phyloP scores from a whole-genome alignment of 495 filamentous ascomycete species.

The Hyaloscypha variabilis region DNA sequence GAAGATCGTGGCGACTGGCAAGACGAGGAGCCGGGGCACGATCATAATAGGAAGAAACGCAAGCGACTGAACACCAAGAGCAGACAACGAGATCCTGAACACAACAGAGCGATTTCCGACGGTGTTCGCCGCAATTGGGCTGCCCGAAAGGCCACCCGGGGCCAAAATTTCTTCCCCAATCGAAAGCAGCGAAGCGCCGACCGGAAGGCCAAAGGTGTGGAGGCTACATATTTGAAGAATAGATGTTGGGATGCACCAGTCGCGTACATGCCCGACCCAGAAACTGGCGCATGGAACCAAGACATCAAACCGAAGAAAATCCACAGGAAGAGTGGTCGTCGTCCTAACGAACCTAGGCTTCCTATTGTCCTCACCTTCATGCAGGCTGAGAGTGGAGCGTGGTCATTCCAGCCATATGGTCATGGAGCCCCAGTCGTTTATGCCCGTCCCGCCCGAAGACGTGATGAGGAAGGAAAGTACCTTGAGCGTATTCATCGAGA shows the following conservation, averaged over 20 bases:
- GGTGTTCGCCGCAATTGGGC: constrained; percentile 22
- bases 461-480: constrained; percentile 21
- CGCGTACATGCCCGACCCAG: constrained; percentile 23
- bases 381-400: constrained; percentile 27
- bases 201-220: constrained; percentile 13
- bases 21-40: background rate
- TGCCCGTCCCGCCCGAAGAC: constrained; percentile 23
- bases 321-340: background rate
- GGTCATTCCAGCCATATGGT: constrained; percentile 27
- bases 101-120: constrained; percentile 11
- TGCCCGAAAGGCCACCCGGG: constrained; percentile 14
- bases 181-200: constrained; percentile 19
- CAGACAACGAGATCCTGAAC: background rate
- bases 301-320: background rate
- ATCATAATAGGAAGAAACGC: background rate
- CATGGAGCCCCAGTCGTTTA: constrained; percentile 31
- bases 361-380: constrained; percentile 31
- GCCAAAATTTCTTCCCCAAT: background rate
- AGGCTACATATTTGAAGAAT: background rate
- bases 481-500: constrained; percentile 15
- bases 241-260: constrained; percentile 11
- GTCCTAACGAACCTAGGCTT: background rate
- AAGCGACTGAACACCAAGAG: background rate
- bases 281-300: constrained; percentile 29
- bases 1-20: background rate